Percentiles rank a stretch among this genome's conserved stretches.
Conservation (phyloP, 2,329 filamentous ascomycete genomes). For the Aspergillus nomiae region DNA sequence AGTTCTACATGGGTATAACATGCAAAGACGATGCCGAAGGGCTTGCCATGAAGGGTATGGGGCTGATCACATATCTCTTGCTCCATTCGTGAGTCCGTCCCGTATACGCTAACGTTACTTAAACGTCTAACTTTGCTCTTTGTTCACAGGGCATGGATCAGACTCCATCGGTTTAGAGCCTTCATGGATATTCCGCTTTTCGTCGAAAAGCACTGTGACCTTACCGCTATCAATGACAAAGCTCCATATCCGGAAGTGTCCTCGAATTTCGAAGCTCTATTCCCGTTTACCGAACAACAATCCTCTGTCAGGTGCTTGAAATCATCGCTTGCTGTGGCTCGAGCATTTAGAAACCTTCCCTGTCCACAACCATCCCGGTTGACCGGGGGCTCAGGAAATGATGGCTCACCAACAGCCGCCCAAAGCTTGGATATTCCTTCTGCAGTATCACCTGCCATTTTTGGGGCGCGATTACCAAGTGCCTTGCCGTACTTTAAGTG, state of each 20-base stretch:
- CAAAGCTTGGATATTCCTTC: no score
- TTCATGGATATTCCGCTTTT: constrained; percentile 28
- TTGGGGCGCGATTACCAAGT: neutral
- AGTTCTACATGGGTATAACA: neutral
- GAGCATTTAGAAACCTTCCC: constrained; percentile 15
- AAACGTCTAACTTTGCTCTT: neutral
- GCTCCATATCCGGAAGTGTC: neutral
- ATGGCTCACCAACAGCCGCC: neutral
- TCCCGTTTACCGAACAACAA: constrained; percentile 27
- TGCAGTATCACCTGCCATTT: neutral
- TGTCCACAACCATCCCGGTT: constrained; percentile 2
- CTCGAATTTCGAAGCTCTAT: constrained; percentile 1
- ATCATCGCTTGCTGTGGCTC: constrained; percentile 20
- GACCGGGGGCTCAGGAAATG: neutral
- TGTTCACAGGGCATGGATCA: constrained; percentile 17
- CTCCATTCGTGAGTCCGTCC: neutral
- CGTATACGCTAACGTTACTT: neutral
- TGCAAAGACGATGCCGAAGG: neutral
- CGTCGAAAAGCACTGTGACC: constrained; percentile 24
- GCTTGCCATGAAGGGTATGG: neutral
- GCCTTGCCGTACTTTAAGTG: constrained; percentile 10
- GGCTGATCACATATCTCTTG: neutral
- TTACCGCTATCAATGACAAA: constrained; percentile 21
- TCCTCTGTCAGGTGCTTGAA: constrained; percentile 25
- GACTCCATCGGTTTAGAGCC: constrained; percentile 26